Base-by-base conservation (phyloP, 345 rosid genomes). In the Syzygium aqueum region DNA sequence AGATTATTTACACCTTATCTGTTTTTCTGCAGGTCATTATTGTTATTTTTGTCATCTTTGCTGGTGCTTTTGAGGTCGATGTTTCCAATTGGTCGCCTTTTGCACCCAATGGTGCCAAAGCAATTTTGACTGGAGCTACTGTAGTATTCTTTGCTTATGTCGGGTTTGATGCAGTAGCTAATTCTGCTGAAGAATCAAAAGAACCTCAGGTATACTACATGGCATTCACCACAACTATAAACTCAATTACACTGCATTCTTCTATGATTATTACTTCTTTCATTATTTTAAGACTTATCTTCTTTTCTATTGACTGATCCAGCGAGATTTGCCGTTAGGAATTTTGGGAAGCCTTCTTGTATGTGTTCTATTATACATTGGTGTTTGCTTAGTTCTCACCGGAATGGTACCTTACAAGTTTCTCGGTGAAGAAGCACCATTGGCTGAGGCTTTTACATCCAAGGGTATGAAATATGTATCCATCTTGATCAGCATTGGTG, bases 91-190 rank as follows among this genome's bases (percentile, higher is more conserved):
- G 98, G 99, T 91, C 98, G 11, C 99, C 99, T 88, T 96, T 96
- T 92, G 97, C 95, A 28, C 99, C 98, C 28, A 92, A 94, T 87
- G 99, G 98, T 80, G 86, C 93, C 84, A 93, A 94, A 92, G 93
- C 94, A 63, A 86, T 97, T 84, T 91, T 97, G 46, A 96, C 97
- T 49, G 99, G 99, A 85, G 97, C 99, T 89, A 96, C 97, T 84
- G 97, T 95, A 21, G 99, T 95, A 15, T 96, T 98, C 94, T 98
- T 98, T 89, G 96, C 99, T 43, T 97, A 97, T 87, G 97, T 96
- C 91, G 99, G 99, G 84, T 98, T 96, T 93, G 99, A 98, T 91
- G 99, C 97, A 8, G 98, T 96, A 88, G 98, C 99, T 88, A 96
- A 98, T 93, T 93, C 98, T 57, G 99, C 98, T 85, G 99, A 98